phyloP scores from a whole-genome alignment of 495 filamentous ascomycete species.

The Xylaria telfairii region DNA sequence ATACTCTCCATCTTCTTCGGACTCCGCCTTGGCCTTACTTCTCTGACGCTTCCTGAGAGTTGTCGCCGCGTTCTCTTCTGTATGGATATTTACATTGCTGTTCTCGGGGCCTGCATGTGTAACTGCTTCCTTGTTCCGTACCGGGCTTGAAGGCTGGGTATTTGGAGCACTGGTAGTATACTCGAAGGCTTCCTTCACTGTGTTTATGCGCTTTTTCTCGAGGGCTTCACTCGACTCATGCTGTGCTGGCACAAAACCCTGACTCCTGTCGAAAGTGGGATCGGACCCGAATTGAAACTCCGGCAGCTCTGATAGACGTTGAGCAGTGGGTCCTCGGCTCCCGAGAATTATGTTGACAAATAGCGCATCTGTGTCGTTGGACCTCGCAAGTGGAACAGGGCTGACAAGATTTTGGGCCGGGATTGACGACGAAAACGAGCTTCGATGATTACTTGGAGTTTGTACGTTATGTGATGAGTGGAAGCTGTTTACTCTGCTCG shows the following conservation, averaged over 20 bases:
- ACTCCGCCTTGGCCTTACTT: slow-evolving; percentile 47
- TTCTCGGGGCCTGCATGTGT: slow-evolving; percentile 25
- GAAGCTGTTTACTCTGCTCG: slow-evolving; percentile 25
- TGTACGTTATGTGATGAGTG: slow-evolving; percentile 25
- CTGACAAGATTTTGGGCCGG: slow-evolving; percentile 23
- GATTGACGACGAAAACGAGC: slow-evolving; percentile 24
- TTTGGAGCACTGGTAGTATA: slow-evolving; percentile 58
- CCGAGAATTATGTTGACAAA: slow-evolving; percentile 51
- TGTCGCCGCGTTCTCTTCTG: slow-evolving; percentile 47
- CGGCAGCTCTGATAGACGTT: slow-evolving; percentile 26
- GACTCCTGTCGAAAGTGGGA: slow-evolving; percentile 59
- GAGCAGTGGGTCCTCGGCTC: slow-evolving; percentile 23
- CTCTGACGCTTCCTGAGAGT: slow-evolving; percentile 54
- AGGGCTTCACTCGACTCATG: slow-evolving; percentile 63
- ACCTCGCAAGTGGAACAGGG: slow-evolving; percentile 29
- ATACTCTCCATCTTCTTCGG: slow-evolving; percentile 33
- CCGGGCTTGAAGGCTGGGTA: slow-evolving; percentile 65
- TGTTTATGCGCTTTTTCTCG: slow-evolving; percentile 57
- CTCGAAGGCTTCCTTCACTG: slow-evolving; percentile 59
- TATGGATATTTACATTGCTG: slow-evolving; percentile 38
- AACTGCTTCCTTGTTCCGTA: slow-evolving; percentile 43
- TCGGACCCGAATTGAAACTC: slow-evolving; percentile 72
- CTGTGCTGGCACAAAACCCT: slow-evolving; percentile 62
- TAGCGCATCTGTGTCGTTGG: slow-evolving; percentile 32
- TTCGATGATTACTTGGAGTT: slow-evolving; percentile 26